phyloP scores from a whole-genome alignment of 192 early-diverging fungal genomes.

The Phlyctochytrium planicorne region DNA sequence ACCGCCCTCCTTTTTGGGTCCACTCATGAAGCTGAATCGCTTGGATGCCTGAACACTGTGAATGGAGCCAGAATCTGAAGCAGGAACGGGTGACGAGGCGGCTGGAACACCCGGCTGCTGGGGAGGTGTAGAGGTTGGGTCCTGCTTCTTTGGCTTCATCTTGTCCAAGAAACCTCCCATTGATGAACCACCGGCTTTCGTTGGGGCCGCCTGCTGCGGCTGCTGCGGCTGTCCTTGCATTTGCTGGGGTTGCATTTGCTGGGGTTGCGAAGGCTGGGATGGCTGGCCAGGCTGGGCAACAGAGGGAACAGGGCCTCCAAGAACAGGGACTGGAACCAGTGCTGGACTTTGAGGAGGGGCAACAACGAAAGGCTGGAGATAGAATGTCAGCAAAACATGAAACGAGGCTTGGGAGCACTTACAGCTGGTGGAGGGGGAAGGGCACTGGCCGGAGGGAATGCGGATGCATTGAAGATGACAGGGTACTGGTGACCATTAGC shows the following conservation, averaged over 20 bases:
- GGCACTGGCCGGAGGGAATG: too few relatives aligned
- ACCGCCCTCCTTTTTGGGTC: too few relatives aligned
- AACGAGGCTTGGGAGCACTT: too few relatives aligned
- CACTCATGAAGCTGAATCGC: too few relatives aligned
- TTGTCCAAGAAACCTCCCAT: too few relatives aligned
- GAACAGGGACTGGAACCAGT: neutral
- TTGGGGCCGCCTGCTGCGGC: neutral
- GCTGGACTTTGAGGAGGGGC: neutral
- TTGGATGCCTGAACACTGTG: too few relatives aligned
- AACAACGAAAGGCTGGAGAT: neutral
- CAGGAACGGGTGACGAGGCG: neutral
- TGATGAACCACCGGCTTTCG: neutral
- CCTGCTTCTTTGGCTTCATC: neutral
- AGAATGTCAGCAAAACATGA: neutral
- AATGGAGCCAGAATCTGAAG: too few relatives aligned
- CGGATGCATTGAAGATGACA: too few relatives aligned
- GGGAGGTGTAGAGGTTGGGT: neutral
- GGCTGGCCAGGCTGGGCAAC: neutral
- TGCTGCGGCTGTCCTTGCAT: neutral
- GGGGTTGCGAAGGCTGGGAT: neutral
- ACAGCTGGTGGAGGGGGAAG: too few relatives aligned
- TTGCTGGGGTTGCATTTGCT: neutral
- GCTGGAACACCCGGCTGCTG: neutral
- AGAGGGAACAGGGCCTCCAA: neutral
- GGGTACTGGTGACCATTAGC: too few relatives aligned